Evolutionary conservation across 2,329 filamentous ascomycete species (phyloP).

Genomic region (Elsinoe batatas): DNA sequence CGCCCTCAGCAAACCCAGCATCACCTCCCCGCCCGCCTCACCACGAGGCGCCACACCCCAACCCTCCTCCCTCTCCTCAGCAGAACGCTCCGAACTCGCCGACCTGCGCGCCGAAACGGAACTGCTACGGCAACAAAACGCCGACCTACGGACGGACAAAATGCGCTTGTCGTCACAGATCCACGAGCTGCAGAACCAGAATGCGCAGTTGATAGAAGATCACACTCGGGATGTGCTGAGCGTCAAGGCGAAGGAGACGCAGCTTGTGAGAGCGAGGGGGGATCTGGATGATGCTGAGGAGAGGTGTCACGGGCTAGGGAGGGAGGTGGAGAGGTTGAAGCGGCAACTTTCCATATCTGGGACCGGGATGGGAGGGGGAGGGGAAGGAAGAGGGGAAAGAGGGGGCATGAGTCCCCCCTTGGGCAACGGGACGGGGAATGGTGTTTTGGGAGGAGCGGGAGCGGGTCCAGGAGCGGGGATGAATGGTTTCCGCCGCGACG

Average conservation of each 20-base stretch:
- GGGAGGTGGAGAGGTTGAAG: slow-evolving; percentile 89
- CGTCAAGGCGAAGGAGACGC: slow-evolving; percentile 94
- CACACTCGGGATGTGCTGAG: slow-evolving; percentile 91
- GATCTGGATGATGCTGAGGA: slow-evolving; percentile 85
- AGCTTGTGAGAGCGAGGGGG: slow-evolving; percentile 80
- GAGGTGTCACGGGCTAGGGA: slow-evolving; percentile 69
- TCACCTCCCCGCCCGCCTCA: slow-evolving; percentile 40
- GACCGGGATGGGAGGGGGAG: slow-evolving; percentile 42
- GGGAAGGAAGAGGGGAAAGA: too few species aligned
- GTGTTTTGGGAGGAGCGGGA: slow-evolving; percentile 28
- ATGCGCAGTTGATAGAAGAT: slow-evolving; percentile 92
- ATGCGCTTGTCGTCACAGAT: slow-evolving; percentile 76
- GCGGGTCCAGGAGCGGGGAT: slow-evolving; percentile 35
- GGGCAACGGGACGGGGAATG: slow-evolving; percentile 11
- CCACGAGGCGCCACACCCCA: slow-evolving; percentile 34
- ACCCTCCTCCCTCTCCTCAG: slow-evolving; percentile 53
- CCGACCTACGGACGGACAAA: slow-evolving; percentile 74
- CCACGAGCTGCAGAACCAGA: slow-evolving; percentile 91
- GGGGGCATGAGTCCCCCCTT: slow-evolving; percentile 6
- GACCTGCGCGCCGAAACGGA: slow-evolving; percentile 80
- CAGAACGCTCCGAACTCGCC: slow-evolving; percentile 88
- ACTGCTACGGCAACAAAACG: slow-evolving; percentile 59
- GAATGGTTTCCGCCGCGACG: slow-evolving; percentile 9
- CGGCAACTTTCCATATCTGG: slow-evolving; percentile 50
- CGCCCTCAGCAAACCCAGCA: slow-evolving; percentile 70